phyloP scores from a whole-genome alignment of 2,329 filamentous ascomycete genomes.

The Chaetomiaceae sp. region DNA sequence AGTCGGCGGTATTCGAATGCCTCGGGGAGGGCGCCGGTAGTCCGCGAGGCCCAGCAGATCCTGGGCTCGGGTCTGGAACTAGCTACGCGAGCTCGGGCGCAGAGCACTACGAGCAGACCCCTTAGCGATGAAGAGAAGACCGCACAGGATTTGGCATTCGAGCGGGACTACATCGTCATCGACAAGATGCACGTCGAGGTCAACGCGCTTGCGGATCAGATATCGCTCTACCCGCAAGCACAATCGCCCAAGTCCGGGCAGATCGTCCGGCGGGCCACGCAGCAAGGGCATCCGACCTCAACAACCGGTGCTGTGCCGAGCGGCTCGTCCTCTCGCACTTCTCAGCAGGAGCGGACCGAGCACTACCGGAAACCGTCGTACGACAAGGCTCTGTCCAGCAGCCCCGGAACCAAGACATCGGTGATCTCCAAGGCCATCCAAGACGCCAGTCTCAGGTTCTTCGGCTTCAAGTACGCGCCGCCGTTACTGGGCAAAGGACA shows the following conservation, averaged over 20 bases:
- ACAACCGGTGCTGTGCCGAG: conserved; percentile 62
- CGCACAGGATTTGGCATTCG: conserved; percentile 82
- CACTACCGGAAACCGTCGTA: conserved; percentile 76
- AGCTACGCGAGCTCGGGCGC: conserved; percentile 27
- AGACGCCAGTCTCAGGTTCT: conserved; percentile 73
- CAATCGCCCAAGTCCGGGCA: conserved; percentile 51
- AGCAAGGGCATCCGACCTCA: conserved; percentile 65
- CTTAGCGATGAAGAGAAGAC: conserved; percentile 58
- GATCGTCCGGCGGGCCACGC: conserved; percentile 70
- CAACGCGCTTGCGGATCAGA: conserved; percentile 91
- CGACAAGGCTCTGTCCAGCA: conserved; percentile 65
- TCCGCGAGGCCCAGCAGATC: conserved; percentile 31
- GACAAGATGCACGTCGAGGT: conserved; percentile 95
- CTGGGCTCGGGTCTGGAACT: conserved; percentile 33
- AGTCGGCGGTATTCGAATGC: conserved; percentile 37
- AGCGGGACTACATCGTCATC: conserved; percentile 91
- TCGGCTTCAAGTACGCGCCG: conserved; percentile 64
- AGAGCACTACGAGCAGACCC: conserved; percentile 14
- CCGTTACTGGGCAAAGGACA: conserved; percentile 55
- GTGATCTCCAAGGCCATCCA: conserved; percentile 93
- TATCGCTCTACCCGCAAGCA: conserved; percentile 69
- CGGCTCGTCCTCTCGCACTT: conserved; percentile 59
- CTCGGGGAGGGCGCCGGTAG: conserved; percentile 30
- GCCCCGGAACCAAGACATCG: conserved; percentile 69
- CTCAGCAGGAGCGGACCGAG: conserved; percentile 61